Percentiles rank a stretch among this genome's conserved stretches.
Conservation (phyloP, 1,139 yeast species). For the Debaryomyces coudertii region DNA sequence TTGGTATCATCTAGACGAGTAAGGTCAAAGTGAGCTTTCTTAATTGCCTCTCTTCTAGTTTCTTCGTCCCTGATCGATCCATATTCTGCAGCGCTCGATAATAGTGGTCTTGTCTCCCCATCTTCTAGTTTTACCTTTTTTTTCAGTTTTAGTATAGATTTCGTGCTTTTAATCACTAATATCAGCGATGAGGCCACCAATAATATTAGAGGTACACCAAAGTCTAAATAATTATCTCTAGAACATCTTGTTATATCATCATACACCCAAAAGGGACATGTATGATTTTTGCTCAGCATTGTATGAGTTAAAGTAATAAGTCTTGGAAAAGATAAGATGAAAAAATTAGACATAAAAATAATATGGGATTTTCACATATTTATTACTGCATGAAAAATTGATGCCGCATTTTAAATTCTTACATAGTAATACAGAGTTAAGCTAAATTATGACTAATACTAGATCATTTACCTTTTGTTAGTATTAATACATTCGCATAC, state of each 20-base stretch:
- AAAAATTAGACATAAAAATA: neutral
- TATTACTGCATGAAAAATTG: conserved; percentile 4
- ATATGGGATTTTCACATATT: conserved; percentile 5
- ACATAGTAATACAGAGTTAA: neutral
- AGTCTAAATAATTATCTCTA: conserved; percentile 26
- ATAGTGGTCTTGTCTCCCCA: conserved; percentile 36
- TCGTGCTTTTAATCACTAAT: conserved; percentile 27
- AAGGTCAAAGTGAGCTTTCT: conserved; percentile 57
- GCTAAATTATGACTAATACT: conserved; percentile 2
- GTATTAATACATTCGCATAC: neutral
- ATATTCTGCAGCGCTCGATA: conserved; percentile 36
- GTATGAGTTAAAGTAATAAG: neutral
- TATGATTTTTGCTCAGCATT: conserved; percentile 1
- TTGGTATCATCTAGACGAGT: conserved; percentile 44
- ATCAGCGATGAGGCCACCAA: conserved; percentile 35
- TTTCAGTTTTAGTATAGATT: conserved; percentile 17
- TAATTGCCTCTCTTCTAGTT: conserved; percentile 24
- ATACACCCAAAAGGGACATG: conserved; percentile 42
- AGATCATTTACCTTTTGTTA: neutral
- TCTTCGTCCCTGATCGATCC: conserved; percentile 27
- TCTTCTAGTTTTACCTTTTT: conserved; percentile 11
- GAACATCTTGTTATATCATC: conserved; percentile 54
- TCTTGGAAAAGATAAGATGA: neutral
- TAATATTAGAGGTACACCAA: conserved; percentile 30
- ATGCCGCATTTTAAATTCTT: conserved; percentile 7